Base-by-base conservation (phyloP, 345 rosid species). In the Murraya paniculata region DNA sequence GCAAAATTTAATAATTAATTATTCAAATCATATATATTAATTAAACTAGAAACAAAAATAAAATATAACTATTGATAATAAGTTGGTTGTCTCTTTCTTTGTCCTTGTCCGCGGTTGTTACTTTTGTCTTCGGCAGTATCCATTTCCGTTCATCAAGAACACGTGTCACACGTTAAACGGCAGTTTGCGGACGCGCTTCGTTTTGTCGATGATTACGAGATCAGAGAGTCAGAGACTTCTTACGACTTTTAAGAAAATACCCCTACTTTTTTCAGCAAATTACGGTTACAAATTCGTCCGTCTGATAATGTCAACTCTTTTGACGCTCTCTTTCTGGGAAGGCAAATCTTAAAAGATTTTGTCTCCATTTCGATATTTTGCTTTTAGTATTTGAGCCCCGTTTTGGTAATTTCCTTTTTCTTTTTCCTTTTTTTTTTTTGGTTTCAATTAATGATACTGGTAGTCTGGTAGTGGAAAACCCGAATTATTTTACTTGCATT, bases 181-280 rank as follows among this genome's bases (percentile, higher is more conserved):
- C 13, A 28, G 10, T 25, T 59, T 3, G 1, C 5, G 7, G 64
- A 27, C 72, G 39, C 62, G 73, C 65, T 18, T n/a, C 18, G 28
- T 56, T 41, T 14, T 13, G 50, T 11, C 64, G 75, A 80, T 74
- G 78, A 74, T 74, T 80, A 74, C 75, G 58, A 75, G 65, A 48
- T n/a, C 53, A 56, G 14, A 19, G 31, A 13, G 33, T n/a, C 53
- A 56, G 14, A 19, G 31, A 13, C 31, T 9, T 24, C 11, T 22
- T 41, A 9, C 9, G 45, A 39, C 45, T 9, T 9, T 2, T 9
- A 9, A 7, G 39, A 38, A 7, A 7, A 0, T 73, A 13, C 55
- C 74, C 68, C 35, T 31, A 1, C 58, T 7, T 4, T 27, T 24
- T 14, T 13, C 1, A 9, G 14, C 19, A 25, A 64, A 30, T 39